Base-by-base conservation (phyloP, 163 green algal genomes). In the Chlamydomonas reinhardtii region DNA sequence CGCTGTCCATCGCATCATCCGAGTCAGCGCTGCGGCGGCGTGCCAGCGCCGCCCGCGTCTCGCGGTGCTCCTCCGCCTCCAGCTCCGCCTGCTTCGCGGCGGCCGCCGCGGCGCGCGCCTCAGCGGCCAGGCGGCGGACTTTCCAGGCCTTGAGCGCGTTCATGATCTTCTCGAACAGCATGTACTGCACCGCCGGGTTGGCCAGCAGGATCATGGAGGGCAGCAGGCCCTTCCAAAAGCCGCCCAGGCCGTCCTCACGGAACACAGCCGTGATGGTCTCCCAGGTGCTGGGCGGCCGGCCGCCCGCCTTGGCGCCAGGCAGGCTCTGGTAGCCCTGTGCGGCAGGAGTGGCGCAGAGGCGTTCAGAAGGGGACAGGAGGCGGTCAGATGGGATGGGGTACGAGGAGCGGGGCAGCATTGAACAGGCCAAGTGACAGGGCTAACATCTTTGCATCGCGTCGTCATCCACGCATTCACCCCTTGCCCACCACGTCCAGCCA, bases 141-240 rank as follows among this genome's bases (percentile, higher is more conserved):
- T 92, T 95, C 74, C 83, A 79, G 20, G 24, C 32, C 0, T 22
- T 37, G 48, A 90, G 62, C 11, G 84, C 35, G 71, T 61, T 72
- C 35, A 83, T 89, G 14, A 91, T 66, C 90, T 91, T 91, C 87
- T 98, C 96, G 86, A 96, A 98, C 69, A 98, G 83, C 83, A 95
- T 93, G 88, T 98, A 98, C 88, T 98, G 93, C 32, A 97, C 80
- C 35, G 94, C 94, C 9, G 95, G 96, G 90, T 98, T 99, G 89
- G 88, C 89, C 15, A 98, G 96, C 91, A 99, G 98, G 54, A 99
- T 89, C 37, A 99, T 91, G 29, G 92, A 95, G 22, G 97, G 96
- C 34, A 95, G 78, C n/a, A 98, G 90, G 37, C 97, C 96, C 70
- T 87, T 91, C 92, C 92, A 95, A 64, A 95, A 93, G 61, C 82